A percentile compares a stretch with the other conserved stretches of the same genome.
Conservation (phyloP, 108 stramenopile genomes). For the Stephanodiscus minutulus region DNA sequence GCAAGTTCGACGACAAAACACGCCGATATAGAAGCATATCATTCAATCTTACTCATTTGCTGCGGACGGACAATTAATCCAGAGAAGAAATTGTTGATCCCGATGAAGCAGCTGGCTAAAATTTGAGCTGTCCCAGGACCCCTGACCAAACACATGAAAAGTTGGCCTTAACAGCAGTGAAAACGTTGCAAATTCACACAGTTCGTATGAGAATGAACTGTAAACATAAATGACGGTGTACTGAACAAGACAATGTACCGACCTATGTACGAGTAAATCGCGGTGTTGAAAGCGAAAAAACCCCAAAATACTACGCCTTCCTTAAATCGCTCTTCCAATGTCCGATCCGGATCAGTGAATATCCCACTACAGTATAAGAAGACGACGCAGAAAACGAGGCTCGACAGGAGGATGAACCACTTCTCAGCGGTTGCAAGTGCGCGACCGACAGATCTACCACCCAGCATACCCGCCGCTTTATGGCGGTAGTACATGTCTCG, state of each 20-base stretch:
- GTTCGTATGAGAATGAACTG: slow-evolving; percentile 47
- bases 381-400: slow-evolving; percentile 28
- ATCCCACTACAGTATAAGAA: slow-evolving; percentile 35
- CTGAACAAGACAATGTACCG: slow-evolving; percentile 16
- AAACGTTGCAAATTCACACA: slow-evolving; percentile 56
- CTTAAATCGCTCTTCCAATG: not conserved
- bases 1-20: slow-evolving; percentile 3
- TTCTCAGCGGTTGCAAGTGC: slow-evolving; percentile 52
- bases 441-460: slow-evolving; percentile 27
- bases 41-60: slow-evolving; percentile 30
- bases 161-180: slow-evolving; percentile 38
- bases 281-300: slow-evolving; percentile 52
- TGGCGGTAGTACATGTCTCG: slow-evolving; percentile 68
- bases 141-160: slow-evolving; percentile 55
- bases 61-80: slow-evolving; percentile 51
- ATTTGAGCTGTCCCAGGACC: slow-evolving; percentile 41
- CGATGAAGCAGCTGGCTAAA: slow-evolving; percentile 36
- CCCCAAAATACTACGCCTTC: slow-evolving; percentile 30
- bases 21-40: not conserved
- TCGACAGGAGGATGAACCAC: slow-evolving; percentile 37
- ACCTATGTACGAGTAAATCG: slow-evolving; percentile 49
- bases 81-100: slow-evolving; percentile 50
- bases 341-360: not conserved
- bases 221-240: slow-evolving; percentile 22
- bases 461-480: slow-evolving; percentile 49